Conservation (phyloP, 2,329 filamentous ascomycete species). For the Thermothelomyces thermophilus region DNA sequence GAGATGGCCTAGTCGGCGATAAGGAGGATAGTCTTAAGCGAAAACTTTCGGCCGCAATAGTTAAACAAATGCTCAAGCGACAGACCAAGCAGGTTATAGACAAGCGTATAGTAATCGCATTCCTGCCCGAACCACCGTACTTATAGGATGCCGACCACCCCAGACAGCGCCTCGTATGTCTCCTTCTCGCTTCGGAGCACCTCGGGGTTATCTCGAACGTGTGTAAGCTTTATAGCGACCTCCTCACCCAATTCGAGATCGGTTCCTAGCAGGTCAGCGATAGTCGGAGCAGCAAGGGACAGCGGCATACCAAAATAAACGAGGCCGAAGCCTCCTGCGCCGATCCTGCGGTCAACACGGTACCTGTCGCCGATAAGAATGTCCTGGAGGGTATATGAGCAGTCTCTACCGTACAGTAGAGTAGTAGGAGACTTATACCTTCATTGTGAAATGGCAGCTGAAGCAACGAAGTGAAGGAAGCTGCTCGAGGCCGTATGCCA, state of each 20-base stretch:
- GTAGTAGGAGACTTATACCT: constrained; percentile 5
- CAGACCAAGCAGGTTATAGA: constrained; percentile 88
- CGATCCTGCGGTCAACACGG: constrained; percentile 12
- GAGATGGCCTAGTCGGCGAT: constrained; percentile 97
- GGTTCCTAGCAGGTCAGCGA: constrained; percentile 53
- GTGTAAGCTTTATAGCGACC: constrained; percentile 98
- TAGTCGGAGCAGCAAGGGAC: neutral
- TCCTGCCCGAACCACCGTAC: constrained; percentile 9
- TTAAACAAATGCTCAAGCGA: constrained; percentile 89
- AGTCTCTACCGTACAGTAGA: neutral
- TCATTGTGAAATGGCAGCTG: constrained; percentile 6
- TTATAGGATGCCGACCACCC: constrained; percentile 1
- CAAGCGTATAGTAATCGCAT: constrained; percentile 97
- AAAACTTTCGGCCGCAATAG: constrained; percentile 99
- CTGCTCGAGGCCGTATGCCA: neutral
- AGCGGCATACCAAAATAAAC: constrained; percentile 9
- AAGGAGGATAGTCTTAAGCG: constrained; percentile 90
- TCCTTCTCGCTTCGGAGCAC: constrained; percentile 53
- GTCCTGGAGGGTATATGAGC: constrained; percentile 10
- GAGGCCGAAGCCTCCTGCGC: constrained; percentile 11
- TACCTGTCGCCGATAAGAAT: constrained; percentile 13
- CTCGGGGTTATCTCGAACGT: constrained; percentile 84
- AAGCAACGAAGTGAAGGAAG: constrained; percentile 1
- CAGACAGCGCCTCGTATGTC: constrained; percentile 1
- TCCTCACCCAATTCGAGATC: constrained; percentile 99